Evolutionary conservation across 805 yeast genomes (phyloP).

Genomic region (Candida ascalaphidarum): DNA sequence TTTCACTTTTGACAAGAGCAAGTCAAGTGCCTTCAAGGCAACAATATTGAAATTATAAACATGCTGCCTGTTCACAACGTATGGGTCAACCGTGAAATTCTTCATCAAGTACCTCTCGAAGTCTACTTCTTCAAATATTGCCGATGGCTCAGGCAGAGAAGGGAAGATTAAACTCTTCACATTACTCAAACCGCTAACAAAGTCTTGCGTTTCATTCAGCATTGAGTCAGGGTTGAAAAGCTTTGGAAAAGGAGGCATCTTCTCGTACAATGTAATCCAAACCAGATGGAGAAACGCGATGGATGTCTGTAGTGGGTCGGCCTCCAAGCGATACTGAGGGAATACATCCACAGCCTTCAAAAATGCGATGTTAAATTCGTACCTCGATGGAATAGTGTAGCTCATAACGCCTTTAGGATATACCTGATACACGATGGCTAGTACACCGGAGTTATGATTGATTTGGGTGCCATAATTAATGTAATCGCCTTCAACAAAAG

Average conservation of each 20-base stretch:
- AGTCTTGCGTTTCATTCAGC: too few relatives aligned
- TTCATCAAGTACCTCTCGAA: too few relatives aligned
- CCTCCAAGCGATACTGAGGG: neutral
- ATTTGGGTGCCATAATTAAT: constrained; percentile 15
- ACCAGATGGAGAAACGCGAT: constrained; percentile 12
- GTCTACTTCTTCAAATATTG: too few relatives aligned
- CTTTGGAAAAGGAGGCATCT: constrained; percentile 14
- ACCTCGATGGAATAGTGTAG: constrained; percentile 17
- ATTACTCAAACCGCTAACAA: too few relatives aligned
- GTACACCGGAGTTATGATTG: constrained; percentile 8
- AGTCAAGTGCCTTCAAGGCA: neutral
- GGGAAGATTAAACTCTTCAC: too few relatives aligned
- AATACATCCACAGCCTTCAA: constrained; percentile 7
- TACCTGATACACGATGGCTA: constrained; percentile 15
- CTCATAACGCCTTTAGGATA: constrained; percentile 17
- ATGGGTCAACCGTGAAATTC: too few relatives aligned
- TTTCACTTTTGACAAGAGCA: neutral
- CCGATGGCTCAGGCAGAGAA: too few relatives aligned
- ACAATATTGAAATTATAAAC: constrained; percentile 2
- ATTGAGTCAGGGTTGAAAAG: too few relatives aligned
- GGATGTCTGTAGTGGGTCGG: constrained; percentile 9
- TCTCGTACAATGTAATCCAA: constrained; percentile 12
- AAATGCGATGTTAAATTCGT: constrained; percentile 17
- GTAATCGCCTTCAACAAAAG: constrained; percentile 17
- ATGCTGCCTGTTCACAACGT: too few relatives aligned